Percentiles rank a stretch among this genome's conserved stretches.
phyloP scores from a whole-genome alignment of 768 basidiomycete genomes.

The Suillus bovinus region DNA sequence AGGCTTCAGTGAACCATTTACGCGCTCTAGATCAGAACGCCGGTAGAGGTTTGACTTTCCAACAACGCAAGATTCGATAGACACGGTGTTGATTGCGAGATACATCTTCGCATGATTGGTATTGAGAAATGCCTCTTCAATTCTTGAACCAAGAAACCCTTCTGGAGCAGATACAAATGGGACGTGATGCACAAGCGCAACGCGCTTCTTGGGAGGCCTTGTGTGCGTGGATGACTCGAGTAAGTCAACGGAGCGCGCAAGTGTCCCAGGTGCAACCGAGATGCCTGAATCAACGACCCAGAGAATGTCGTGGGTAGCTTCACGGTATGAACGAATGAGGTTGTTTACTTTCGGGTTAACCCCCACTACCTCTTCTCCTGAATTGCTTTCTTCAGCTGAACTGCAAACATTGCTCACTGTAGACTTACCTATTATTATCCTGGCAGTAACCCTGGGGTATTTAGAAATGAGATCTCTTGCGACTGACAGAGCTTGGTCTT shows the following conservation, averaged over 20 bases:
- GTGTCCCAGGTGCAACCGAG: constrained; percentile 70
- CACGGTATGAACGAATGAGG: constrained; percentile 78
- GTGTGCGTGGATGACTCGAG: constrained; percentile 49
- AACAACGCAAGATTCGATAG: constrained; percentile 92
- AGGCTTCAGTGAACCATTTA: constrained; percentile 67
- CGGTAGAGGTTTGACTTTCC: constrained; percentile 96
- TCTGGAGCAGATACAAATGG: constrained; percentile 83
- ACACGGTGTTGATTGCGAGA: constrained; percentile 86
- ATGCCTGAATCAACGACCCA: constrained; percentile 99
- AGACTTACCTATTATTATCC: constrained; percentile 63
- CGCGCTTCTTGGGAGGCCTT: constrained; percentile 40
- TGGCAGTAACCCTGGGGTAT: constrained; percentile 74
- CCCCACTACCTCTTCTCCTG: constrained; percentile 83
- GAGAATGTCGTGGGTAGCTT: constrained; percentile 84
- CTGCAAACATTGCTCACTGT: constrained; percentile 1
- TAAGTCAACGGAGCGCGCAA: constrained; percentile 84
- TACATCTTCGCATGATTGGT: constrained; percentile 99
- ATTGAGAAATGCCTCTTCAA: constrained; percentile 95
- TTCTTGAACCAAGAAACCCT: constrained; percentile 68
- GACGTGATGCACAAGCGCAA: constrained; percentile 93
- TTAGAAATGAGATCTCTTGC: constrained; percentile 75
- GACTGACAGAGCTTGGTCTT: constrained; percentile 86
- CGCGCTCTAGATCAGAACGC: constrained; percentile 79
- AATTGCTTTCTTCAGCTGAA: constrained; percentile 4
- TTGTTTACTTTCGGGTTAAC: constrained; percentile 99